Percentiles rank a stretch among this genome's conserved stretches.
Evolutionary conservation across 257 asterid genomes (phyloP).

Genomic region (Petunia axillaris): DNA sequence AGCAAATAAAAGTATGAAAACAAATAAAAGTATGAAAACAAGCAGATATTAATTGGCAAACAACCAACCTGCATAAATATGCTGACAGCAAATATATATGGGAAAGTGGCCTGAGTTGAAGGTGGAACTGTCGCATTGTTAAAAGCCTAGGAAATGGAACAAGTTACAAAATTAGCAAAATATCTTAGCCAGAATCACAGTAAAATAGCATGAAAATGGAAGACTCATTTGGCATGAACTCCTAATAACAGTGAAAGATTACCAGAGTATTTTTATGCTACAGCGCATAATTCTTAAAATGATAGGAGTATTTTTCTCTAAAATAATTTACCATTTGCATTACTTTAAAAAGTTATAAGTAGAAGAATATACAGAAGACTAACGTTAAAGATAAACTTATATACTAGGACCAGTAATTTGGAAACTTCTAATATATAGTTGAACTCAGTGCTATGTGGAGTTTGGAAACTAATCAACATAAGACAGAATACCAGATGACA

Average conservation of each 20-base stretch:
- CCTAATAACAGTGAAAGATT: not conserved
- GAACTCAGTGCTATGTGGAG: not conserved
- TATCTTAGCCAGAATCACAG: conserved; percentile 5
- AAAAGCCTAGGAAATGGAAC: conserved; percentile 52
- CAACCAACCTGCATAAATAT: conserved; percentile 89
- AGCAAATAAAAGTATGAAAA: not conserved
- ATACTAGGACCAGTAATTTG: not conserved
- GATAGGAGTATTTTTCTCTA: not conserved
- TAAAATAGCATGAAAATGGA: not conserved
- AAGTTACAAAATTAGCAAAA: conserved; percentile 6
- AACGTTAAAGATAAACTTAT: not conserved
- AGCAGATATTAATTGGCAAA: conserved; percentile 9
- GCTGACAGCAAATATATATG: conserved; percentile 84
- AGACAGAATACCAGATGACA: not conserved
- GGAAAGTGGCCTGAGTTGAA: conserved; percentile 90
- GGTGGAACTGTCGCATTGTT: conserved; percentile 90
- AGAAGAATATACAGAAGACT: not conserved
- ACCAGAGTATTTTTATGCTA: not conserved
- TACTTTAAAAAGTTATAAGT: not conserved
- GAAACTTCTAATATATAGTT: not conserved
- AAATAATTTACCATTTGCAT: not conserved
- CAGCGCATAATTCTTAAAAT: not conserved
- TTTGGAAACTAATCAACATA: not conserved
- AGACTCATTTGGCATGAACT: not conserved
- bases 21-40: not conserved